phyloP scores from a whole-genome alignment of 2,329 filamentous ascomycete species.

The Nothophoma quercina region DNA sequence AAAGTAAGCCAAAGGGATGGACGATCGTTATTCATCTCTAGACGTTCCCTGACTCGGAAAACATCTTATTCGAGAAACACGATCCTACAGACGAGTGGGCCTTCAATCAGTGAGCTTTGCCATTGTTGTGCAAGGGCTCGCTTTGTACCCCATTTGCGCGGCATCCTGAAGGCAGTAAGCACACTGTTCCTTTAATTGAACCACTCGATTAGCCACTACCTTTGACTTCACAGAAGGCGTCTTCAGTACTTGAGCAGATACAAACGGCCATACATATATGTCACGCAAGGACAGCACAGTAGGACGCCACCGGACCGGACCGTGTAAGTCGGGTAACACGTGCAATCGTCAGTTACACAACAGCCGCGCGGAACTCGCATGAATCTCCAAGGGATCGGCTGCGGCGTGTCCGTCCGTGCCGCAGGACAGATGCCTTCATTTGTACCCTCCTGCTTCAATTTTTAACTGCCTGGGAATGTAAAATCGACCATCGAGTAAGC shows the following conservation, averaged over 20 bases:
- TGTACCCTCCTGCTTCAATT: not conserved
- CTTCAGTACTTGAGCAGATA: not conserved
- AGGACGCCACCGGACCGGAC: conserved; percentile 13
- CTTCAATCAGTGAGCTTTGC: not conserved
- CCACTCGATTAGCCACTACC: too few species aligned
- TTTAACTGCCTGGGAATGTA: conserved; percentile 10
- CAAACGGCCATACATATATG: not conserved
- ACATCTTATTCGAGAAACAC: not conserved
- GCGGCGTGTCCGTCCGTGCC: not conserved
- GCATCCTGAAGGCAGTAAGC: not conserved
- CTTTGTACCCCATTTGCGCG: not conserved
- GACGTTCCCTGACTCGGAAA: not conserved
- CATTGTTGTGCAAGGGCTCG: conserved; percentile 9
- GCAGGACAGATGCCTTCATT: not conserved
- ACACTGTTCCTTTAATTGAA: too few species aligned
- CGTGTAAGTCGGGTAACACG: conserved; percentile 14
- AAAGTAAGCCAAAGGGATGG: not conserved
- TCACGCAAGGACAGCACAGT: conserved; percentile 1
- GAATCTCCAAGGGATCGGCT: not conserved
- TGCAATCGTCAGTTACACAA: conserved; percentile 6
- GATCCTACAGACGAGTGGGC: not conserved
- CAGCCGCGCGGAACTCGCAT: conserved; percentile 11
- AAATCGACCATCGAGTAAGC: not conserved
- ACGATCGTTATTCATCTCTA: not conserved
- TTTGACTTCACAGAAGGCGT: too few species aligned